These are phyloP conservation scores for Pythium brachiatum DNA, from an alignment of 352 stramenopile genomes.

Conservation along the genomic window DNA sequence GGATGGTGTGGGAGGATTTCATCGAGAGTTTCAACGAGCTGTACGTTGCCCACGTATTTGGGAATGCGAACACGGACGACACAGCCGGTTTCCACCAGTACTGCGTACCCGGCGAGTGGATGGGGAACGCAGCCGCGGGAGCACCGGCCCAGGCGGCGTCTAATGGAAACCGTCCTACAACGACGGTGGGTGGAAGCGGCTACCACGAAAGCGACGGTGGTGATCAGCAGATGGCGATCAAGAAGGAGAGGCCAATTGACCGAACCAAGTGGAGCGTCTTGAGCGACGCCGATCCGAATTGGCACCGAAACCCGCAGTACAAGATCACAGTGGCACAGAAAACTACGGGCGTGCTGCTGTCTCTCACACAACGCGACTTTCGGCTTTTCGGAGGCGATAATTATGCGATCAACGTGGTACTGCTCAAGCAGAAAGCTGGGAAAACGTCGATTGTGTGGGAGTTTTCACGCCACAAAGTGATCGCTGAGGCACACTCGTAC, in stretches of 20 bases:
- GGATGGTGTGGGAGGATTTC: slow-evolving; percentile 80
- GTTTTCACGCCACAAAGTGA: slow-evolving; percentile 52
- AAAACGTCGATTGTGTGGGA: slow-evolving; percentile 74
- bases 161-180: background rate
- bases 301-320: slow-evolving; percentile 92
- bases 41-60: slow-evolving; percentile 53
- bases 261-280: slow-evolving; percentile 69
- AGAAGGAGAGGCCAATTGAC: slow-evolving; percentile 41
- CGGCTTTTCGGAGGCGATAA: slow-evolving; percentile 79
- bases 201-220: slow-evolving; percentile 6
- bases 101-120: slow-evolving; percentile 49
- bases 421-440: slow-evolving; percentile 65
- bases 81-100: slow-evolving; percentile 46
- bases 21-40: slow-evolving; percentile 71
- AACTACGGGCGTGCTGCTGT: slow-evolving; percentile 58
- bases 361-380: slow-evolving; percentile 83
- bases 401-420: slow-evolving; percentile 86
- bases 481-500: slow-evolving; percentile 69
- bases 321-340: slow-evolving; percentile 47
- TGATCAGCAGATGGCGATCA: slow-evolving; percentile 1
- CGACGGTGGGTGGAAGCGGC: background rate
- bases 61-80: slow-evolving; percentile 23
- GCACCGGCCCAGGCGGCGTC: slow-evolving; percentile 22
- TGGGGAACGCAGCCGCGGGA: slow-evolving; percentile 34
- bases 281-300: slow-evolving; percentile 77